Conservation (phyloP, 106 monocot species). For the Hemerocallis citrina region DNA sequence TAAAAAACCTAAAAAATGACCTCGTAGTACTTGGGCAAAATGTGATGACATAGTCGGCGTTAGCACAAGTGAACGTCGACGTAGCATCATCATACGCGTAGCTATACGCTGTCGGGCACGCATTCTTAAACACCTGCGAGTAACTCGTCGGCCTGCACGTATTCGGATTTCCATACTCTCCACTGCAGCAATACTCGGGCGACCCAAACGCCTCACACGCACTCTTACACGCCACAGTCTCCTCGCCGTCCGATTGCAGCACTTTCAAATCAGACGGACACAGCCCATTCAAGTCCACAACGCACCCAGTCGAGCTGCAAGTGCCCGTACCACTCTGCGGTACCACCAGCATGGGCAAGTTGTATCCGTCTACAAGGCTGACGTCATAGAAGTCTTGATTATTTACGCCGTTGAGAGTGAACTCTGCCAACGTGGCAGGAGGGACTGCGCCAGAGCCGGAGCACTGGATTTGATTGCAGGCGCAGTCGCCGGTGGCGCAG, state of each 20-base stretch:
- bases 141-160: conserved; percentile 62
- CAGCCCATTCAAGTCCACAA: neutral
- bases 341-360: conserved; percentile 9
- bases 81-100: conserved; percentile 86
- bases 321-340: neutral
- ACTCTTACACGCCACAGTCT: conserved; percentile 35
- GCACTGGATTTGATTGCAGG: conserved; percentile 1
- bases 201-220: conserved; percentile 67
- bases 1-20: neutral
- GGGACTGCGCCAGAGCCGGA: neutral
- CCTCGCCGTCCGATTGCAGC: neutral
- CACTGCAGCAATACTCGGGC: conserved; percentile 83
- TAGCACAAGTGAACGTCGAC: conserved; percentile 73
- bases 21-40: conserved; percentile 59
- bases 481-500: conserved; percentile 15
- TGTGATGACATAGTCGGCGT: conserved; percentile 52
- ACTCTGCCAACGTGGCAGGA: conserved; percentile 14
- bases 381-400: conserved; percentile 14
- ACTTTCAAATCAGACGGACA: neutral
- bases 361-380: conserved; percentile 15
- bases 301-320: neutral
- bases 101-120: conserved; percentile 73
- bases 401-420: conserved; percentile 4
- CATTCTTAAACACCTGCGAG: conserved; percentile 85
- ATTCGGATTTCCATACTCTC: conserved; percentile 54